These are phyloP conservation scores for Blastocystis sp. DNA, from an alignment of 352 stramenopile genomes.

Conservation along the genomic window DNA sequence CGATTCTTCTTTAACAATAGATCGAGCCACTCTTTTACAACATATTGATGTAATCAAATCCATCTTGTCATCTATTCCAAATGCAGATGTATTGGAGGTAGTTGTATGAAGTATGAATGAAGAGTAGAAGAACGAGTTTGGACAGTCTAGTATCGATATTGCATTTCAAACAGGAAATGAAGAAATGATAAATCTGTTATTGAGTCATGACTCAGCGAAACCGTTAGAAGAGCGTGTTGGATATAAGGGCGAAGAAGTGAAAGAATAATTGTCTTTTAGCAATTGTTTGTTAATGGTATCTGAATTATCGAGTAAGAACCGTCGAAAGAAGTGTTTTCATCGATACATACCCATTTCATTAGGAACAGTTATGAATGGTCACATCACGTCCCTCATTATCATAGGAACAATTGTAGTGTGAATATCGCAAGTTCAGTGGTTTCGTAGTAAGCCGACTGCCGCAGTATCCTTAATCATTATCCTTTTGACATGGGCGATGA, in stretches of 20 bases:
- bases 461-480: too few species aligned
- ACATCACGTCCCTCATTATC: too few species aligned
- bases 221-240: background rate
- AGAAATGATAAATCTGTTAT: background rate
- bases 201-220: slow-evolving; percentile 24
- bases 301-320: too few species aligned
- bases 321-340: too few species aligned
- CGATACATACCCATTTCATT: too few species aligned
- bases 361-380: too few species aligned
- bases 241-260: slow-evolving; percentile 23
- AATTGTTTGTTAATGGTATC: slow-evolving; percentile 39
- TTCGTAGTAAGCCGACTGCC: too few species aligned
- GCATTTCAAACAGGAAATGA: slow-evolving; percentile 34
- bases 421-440: too few species aligned
- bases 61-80: background rate
- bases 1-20: background rate
- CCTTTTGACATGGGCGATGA: too few species aligned
- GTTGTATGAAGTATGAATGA: background rate
- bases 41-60: background rate
- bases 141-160: slow-evolving; percentile 7
- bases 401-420: too few species aligned
- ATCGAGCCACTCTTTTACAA: background rate
- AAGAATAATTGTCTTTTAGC: slow-evolving; percentile 14
- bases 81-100: background rate
- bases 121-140: slow-evolving; percentile 45